These are phyloP conservation scores for Microcera coccophila DNA, from an alignment of 2,329 filamentous ascomycete species.

Conservation along the genomic window DNA sequence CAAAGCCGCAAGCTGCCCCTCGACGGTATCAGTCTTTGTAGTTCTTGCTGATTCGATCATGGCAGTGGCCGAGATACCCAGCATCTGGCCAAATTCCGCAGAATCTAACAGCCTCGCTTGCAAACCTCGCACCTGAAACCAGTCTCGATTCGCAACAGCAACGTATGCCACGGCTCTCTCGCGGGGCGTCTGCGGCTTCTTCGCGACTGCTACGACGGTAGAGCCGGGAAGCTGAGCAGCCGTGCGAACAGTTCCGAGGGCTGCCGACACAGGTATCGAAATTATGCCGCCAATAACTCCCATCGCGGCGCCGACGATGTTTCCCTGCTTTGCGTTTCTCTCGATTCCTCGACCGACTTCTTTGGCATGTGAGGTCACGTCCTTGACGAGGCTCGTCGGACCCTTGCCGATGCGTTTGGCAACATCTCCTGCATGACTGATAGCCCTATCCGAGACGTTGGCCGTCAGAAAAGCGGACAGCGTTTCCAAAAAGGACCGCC, in stretches of 20 bases:
- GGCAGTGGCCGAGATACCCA: slow-evolving; percentile 32
- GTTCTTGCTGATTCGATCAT: slow-evolving; percentile 38
- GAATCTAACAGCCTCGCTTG: slow-evolving; percentile 36
- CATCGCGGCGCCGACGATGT: slow-evolving; percentile 37
- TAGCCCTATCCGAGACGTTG: slow-evolving; percentile 41
- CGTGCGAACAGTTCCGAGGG: slow-evolving; percentile 35
- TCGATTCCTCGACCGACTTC: slow-evolving; percentile 34
- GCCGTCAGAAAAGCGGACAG: slow-evolving; percentile 45
- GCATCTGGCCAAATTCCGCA: slow-evolving; percentile 25
- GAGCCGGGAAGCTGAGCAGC: slow-evolving; percentile 32
- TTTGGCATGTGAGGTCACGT: slow-evolving; percentile 35
- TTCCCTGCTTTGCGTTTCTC: slow-evolving; percentile 36
- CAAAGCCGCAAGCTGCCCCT: slow-evolving; percentile 23
- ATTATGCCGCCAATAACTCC: slow-evolving; percentile 37
- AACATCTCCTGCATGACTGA: slow-evolving; percentile 41
- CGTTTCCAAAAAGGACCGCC: slow-evolving; percentile 36
- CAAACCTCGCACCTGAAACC: slow-evolving; percentile 39
- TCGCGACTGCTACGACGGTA: slow-evolving; percentile 32
- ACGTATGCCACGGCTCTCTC: slow-evolving; percentile 41
- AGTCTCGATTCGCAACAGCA: slow-evolving; percentile 41
- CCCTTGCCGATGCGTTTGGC: slow-evolving; percentile 33
- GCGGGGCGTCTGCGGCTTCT: slow-evolving; percentile 39
- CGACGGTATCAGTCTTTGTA: slow-evolving; percentile 15
- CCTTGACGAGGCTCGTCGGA: slow-evolving; percentile 36
- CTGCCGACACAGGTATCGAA: slow-evolving; percentile 36